Evolutionary conservation across 2,329 filamentous ascomycete species (phyloP), one percentile per base, ranked within the genome.

Genomic region (Ceratocystis papillata): DNA sequence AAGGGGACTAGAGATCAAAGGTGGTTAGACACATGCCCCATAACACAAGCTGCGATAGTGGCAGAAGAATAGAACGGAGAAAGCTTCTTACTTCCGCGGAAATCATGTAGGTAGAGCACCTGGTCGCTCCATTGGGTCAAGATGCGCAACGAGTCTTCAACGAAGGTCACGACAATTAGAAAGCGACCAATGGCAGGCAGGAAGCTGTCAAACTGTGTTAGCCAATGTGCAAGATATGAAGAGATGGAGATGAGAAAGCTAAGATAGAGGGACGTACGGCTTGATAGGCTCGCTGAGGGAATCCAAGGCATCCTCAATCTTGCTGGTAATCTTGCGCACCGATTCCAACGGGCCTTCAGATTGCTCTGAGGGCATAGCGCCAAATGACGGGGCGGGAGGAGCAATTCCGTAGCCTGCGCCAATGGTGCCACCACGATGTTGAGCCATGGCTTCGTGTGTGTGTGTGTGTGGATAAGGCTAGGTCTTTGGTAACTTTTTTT

Each of bases 111-210:
- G 76, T 97, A 99, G 68, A 89, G 81, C 68, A 99, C 83, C 80
- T 99, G 94, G 75, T 97, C 94, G 74, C 76, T 86, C 92, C 94
- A 99, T 85, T 99, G 94, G 71, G 94, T 99, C 72, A 97, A 81
- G 77, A 99, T 99, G 75, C 94, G 86, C 69, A 99, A 80, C 62
- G 92, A 90, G 80, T 99, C 94, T 78, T 99, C 94, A 72, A 99
- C 82, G 79, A 99, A 99, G 69, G 94, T 99, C 65, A 97, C 94
- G 66, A 99, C 94, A 72, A 99, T 99, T 71, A 99, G 79, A 77
- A 97, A 97, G 71, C 94, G 90, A 71, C 94, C 94, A 79, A 99
- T 93, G 70, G 90, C 90, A 67, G 94, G 94, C 57, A 99, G 83
- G 75, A 96, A 95, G 69, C 92, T 96, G 46, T 37, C 28, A n/a